Evolutionary conservation across 1,284 basidiomycete genomes (phyloP), one percentile per base, ranked within the genome.

Genomic region (Tilletiopsis washingtonensis): DNA sequence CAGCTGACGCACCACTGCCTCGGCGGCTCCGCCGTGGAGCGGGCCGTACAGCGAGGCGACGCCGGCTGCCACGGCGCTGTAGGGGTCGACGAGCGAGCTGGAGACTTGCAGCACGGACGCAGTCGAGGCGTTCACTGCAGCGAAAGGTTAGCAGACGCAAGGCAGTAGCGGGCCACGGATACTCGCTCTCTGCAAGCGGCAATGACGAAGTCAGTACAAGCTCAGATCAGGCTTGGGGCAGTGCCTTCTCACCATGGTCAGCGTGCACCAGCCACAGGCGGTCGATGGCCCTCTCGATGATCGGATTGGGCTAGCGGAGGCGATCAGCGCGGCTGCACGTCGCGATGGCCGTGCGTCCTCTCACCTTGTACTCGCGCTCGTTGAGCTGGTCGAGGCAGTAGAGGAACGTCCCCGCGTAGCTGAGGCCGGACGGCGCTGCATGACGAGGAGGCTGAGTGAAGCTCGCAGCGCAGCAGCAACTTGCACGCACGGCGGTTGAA

Each of bases 401-500:
- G 40, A 91, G 74, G 78, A 90, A 91, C 5, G 84, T 86, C 15
- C 49, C 86, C 3, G 88, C 82, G 64, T 89, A 91, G 65, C 81
- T 84, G 42, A 90, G 76, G 0, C 85, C 85, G 3, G 81, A 82
- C 2, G 87, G 86, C n/a, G n/a, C n/a, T n/a, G n/a, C n/a, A n/a
- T n/a, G n/a, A n/a, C n/a, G n/a, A n/a, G n/a, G n/a, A n/a, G n/a
- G n/a, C n/a, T n/a, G n/a, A n/a, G n/a, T n/a, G n/a, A n/a, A n/a
- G n/a, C n/a, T n/a, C n/a, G n/a, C n/a, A n/a, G n/a, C n/a, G n/a
- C n/a, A n/a, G n/a, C n/a, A n/a, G n/a, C n/a, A n/a, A n/a, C n/a
- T n/a, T n/a, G n/a, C n/a, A n/a, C n/a, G n/a, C n/a, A 4, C 88
- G 87, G 0, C 79, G 80, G n/a, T 90, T 86, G 67, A 91, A 91